Evolutionary conservation across 2,329 filamentous ascomycete genomes (phyloP), one percentile per base, ranked within the genome.

Genomic region (Aspergillus japonicus): DNA sequence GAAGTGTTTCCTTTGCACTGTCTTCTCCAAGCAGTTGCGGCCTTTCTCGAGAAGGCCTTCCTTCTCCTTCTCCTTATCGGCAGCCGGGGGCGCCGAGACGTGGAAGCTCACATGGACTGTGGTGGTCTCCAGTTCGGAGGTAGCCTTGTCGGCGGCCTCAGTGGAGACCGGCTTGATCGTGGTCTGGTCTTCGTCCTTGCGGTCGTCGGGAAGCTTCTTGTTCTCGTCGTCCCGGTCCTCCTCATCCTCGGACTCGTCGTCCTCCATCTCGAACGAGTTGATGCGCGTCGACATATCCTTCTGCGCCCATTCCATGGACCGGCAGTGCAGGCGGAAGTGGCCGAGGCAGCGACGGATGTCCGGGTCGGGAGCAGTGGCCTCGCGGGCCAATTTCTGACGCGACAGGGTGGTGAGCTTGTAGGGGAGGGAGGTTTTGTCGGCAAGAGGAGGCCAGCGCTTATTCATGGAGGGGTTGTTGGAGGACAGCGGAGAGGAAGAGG

Each of bases 391-490:
- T 58, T 74, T 74, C 66, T 73, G 71, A 51, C 72, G 72, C 26
- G 72, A 74, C 54, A 74, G 67, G 53, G 71, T 66, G 42, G 72
- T 74, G 68, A 74, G 72, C 50, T 69, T 73, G 63, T 73, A 74
- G 24, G 72, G 69, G 39, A 74, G 69, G 11, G 72, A 69, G 50
- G 69, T 66, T 55, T 70, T 71, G 67, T 74, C 71, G 53, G 72
- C 72, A 55, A 74, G 70, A 19, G 72, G 72, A 57, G 72, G 72
- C 70, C 70, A 71, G 58, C 72, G 72, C 64, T 73, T 72, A 55
- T 69, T 72, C 63, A 69, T 66, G 62, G 69, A 51, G 62, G 67
- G 49, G 60, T 63, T 62, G 62, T 67, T 60, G 67, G 68, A 33
- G 26, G 69, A 64, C 42, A 64, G 66, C 49, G 62, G 62, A 42